Evolutionary conservation across 306 rosid species (phyloP).

Genomic region (Citrullus amarus): DNA sequence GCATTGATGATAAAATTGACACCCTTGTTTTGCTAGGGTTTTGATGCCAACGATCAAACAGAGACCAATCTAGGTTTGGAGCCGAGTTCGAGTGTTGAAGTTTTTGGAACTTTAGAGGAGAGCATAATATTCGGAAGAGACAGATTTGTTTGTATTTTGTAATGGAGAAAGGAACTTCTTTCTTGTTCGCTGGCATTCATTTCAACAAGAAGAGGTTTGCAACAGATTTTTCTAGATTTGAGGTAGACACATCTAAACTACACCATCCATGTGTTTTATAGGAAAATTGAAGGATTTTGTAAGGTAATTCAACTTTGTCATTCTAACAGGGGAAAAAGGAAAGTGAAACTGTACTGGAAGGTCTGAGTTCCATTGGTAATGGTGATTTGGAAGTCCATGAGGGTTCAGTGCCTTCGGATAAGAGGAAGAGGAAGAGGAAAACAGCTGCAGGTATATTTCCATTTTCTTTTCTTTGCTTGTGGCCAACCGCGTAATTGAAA

Average conservation of each 20-base stretch:
- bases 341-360: slow-evolving; percentile 19
- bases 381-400: slow-evolving; percentile 19
- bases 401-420: slow-evolving; percentile 18
- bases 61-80: not conserved
- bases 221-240: slow-evolving; percentile 53
- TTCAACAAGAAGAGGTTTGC: slow-evolving; percentile 64
- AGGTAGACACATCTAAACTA: slow-evolving; percentile 25
- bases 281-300: not conserved
- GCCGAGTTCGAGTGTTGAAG: not conserved
- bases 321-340: slow-evolving; percentile 31
- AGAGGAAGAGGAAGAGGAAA: slow-evolving; percentile 83
- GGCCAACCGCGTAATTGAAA: not conserved
- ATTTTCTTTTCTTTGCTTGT: not conserved
- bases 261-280: not conserved
- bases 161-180: slow-evolving; percentile 59
- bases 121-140: not conserved
- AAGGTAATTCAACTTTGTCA: not conserved
- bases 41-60: not conserved
- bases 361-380: slow-evolving; percentile 19
- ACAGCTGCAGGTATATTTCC: slow-evolving; percentile 32
- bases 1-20: not conserved
- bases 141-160: not conserved
- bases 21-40: not conserved
- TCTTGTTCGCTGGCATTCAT: slow-evolving; percentile 67
- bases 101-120: not conserved